Base-by-base conservation (phyloP, 2,329 filamentous ascomycete genomes). In the Monosporascus sp. region DNA sequence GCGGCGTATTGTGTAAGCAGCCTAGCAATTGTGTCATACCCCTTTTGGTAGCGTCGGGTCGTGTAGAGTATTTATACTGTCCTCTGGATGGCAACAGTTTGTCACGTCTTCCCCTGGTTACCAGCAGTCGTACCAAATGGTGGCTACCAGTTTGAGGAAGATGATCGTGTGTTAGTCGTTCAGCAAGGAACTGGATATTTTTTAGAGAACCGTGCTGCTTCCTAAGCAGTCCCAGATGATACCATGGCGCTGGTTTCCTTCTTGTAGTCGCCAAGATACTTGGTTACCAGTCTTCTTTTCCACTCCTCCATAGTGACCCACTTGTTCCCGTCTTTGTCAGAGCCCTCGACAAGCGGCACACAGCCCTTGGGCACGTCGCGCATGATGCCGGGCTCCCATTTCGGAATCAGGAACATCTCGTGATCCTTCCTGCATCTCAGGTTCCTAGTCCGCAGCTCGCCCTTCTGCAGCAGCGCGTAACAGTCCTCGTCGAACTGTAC, bases 281-380 rank as follows among this genome's bases (percentile, higher is more conserved):
- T 20, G 39, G 44, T 55, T 49, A 48, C 61, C 54, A 67, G 35
- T 7, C 51, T 54, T 2, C 49, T 51, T 53, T 64, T 66, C 63
- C 62, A 67, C 53, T 65, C 58, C 8, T 65, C 60, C 22, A 64
- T 22, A 5, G 60, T 44, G 6, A 66, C 60, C 65, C 65, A 66
- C 22, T 50, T 58, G 59, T 58, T 60, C 41, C 38, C 46, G 4
- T 49, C 55, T 15, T 37, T 52, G 7, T 52, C 56, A 31, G 20
- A 37, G 17, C 52, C 48, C 17, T 58, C 58, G 3, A 64, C 58
- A 20, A 67, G 48, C 1, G 63, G 63, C 20, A 67, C 52, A 24
- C 35, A 58, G 8, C 54, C 55, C 51, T 47, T 58, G 1, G 65
- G 63, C 56, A 66, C 54, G 7, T 55, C 59, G 35, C 53, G 53